phyloP scores from a whole-genome alignment of 768 basidiomycete genomes.

The Sarcodon aspratus region DNA sequence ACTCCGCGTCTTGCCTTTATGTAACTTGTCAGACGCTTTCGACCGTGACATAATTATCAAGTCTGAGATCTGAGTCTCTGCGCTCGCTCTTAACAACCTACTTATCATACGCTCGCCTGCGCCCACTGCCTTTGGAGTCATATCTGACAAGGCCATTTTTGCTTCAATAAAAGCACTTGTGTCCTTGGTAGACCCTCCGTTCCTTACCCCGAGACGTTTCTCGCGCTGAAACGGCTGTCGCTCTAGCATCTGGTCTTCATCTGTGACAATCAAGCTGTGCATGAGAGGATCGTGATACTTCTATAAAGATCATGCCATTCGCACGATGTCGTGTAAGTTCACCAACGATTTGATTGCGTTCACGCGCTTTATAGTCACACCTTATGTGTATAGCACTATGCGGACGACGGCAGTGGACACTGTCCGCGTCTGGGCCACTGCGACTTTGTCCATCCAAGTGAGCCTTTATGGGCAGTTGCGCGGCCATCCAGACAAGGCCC shows the following conservation, averaged over 20 bases:
- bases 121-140: neutral
- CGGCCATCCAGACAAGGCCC: too few relatives aligned
- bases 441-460: too few relatives aligned
- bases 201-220: slow-evolving; percentile 8
- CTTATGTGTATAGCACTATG: too few relatives aligned
- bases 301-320: slow-evolving; percentile 4
- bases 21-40: neutral
- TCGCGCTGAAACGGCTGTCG: slow-evolving; percentile 1
- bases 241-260: neutral
- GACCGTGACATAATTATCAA: neutral
- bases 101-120: slow-evolving; percentile 1
- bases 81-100: neutral
- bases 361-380: slow-evolving; percentile 1
- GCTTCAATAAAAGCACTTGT: neutral
- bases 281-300: too few relatives aligned
- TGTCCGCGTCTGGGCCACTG: too few relatives aligned
- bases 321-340: slow-evolving; percentile 8
- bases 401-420: too few relatives aligned
- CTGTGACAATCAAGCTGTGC: too few relatives aligned
- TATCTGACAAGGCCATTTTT: neutral
- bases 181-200: neutral
- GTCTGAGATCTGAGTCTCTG: neutral
- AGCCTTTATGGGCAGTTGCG: too few relatives aligned
- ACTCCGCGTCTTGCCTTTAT: neutral
- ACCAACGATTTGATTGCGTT: slow-evolving; percentile 8